phyloP scores from a whole-genome alignment of 1,139 yeast species.

The Diutina ranongensis region DNA sequence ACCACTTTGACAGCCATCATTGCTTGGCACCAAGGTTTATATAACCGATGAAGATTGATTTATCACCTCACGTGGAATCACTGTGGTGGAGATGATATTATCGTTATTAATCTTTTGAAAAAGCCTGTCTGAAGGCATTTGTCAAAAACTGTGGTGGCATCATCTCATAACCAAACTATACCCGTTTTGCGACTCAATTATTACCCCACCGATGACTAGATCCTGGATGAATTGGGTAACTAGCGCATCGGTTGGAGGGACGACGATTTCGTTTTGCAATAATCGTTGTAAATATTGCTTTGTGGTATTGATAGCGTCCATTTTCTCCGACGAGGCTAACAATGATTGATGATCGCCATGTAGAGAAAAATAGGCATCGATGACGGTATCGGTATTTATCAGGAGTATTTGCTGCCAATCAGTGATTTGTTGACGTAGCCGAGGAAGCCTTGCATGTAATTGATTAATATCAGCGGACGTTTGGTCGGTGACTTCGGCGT shows the following conservation, averaged over 20 bases:
- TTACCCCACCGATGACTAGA: neutral
- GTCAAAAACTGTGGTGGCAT: neutral
- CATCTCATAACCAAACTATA: neutral
- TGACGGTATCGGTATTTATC: neutral
- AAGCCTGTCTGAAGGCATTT: neutral
- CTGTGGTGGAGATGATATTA: neutral
- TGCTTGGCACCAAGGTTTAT: neutral
- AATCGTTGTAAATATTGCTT: neutral
- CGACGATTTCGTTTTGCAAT: neutral
- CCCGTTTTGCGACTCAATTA: neutral
- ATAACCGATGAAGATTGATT: neutral
- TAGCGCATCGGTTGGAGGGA: neutral
- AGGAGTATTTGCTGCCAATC: too few relatives aligned
- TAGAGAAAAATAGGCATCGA: neutral
- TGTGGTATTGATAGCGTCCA: too few relatives aligned
- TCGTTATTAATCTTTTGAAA: neutral
- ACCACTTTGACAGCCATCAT: neutral
- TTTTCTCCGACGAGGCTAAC: too few relatives aligned
- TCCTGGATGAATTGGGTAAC: neutral
- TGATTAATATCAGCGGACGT: too few relatives aligned
- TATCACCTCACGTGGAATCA: neutral
- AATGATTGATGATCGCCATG: neutral
- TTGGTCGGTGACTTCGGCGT: too few relatives aligned
- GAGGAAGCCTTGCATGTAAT: too few relatives aligned
- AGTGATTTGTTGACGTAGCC: too few relatives aligned